Evolutionary conservation across 2,329 filamentous ascomycete species (phyloP).

Genomic region (Trichoderma sp.): DNA sequence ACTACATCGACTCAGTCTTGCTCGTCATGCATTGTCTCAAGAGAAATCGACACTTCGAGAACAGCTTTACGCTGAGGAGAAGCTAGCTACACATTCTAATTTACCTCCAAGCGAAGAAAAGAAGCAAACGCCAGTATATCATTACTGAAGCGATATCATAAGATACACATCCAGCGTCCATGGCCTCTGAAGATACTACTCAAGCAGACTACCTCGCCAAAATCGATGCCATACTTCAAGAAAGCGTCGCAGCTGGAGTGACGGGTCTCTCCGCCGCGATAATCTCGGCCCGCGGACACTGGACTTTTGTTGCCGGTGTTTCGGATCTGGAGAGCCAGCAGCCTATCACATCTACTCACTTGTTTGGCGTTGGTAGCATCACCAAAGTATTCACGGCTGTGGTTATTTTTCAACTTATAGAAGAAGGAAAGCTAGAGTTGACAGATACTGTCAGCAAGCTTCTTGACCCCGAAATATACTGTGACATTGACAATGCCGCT

Average conservation of each 20-base stretch:
- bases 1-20: neutral
- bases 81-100: neutral
- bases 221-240: constrained; percentile 5
- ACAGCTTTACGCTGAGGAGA: neutral
- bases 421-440: constrained; percentile 19
- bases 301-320: constrained; percentile 15
- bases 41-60: neutral
- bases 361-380: constrained; percentile 22
- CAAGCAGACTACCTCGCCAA: neutral
- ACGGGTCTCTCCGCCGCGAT: constrained; percentile 19
- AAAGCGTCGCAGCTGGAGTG: constrained; percentile 7
- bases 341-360: constrained; percentile 7
- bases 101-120: neutral
- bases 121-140: neutral
- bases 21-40: neutral
- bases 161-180: neutral
- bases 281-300: neutral
- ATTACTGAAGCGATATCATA: neutral
- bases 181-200: neutral
- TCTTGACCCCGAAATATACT: constrained; percentile 7
- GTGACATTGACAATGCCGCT: constrained; percentile 16
- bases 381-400: constrained; percentile 22
- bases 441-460: constrained; percentile 17
- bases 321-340: neutral
- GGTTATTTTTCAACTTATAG: constrained; percentile 21